These are phyloP conservation scores for Suhomyces chickasaworum DNA, from an alignment of 1,139 yeast species.

Conservation along the genomic window DNA sequence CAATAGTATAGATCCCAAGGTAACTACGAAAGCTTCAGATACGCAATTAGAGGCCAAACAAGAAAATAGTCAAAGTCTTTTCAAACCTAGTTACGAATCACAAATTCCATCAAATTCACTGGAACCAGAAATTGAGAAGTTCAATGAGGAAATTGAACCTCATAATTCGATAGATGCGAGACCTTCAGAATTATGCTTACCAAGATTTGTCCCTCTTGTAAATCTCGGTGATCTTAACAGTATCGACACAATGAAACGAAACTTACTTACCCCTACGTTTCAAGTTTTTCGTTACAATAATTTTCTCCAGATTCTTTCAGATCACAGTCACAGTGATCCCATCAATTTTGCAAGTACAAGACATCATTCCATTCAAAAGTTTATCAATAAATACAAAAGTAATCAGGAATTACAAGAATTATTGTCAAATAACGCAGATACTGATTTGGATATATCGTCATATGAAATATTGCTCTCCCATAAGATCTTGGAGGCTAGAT, in stretches of 20 bases:
- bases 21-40: neutral
- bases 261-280: constrained; percentile 33
- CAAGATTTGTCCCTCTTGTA: constrained; percentile 26
- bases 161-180: neutral
- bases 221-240: constrained; percentile 32
- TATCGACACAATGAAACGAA: constrained; percentile 23
- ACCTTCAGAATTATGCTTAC: constrained; percentile 9
- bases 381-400: constrained; percentile 24
- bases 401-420: constrained; percentile 4
- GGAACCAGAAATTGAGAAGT: constrained; percentile 3
- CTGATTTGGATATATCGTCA: constrained; percentile 23
- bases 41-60: neutral
- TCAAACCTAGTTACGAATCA: constrained; percentile 13
- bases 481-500: constrained; percentile 33
- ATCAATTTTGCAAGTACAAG: constrained; percentile 46
- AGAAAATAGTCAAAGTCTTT: constrained; percentile 2
- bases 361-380: constrained; percentile 39
- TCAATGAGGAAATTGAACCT: constrained; percentile 3
- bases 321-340: constrained; percentile 41
- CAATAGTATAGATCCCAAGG: neutral
- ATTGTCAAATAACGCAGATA: constrained; percentile 11
- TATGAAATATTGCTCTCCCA: constrained; percentile 39
- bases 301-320: constrained; percentile 36
- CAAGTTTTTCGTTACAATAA: constrained; percentile 38
- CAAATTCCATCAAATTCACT: constrained; percentile 8